These are phyloP conservation scores for Monosporascus ibericus DNA, from an alignment of 2,329 filamentous ascomycete genomes.

Conservation along the genomic window DNA sequence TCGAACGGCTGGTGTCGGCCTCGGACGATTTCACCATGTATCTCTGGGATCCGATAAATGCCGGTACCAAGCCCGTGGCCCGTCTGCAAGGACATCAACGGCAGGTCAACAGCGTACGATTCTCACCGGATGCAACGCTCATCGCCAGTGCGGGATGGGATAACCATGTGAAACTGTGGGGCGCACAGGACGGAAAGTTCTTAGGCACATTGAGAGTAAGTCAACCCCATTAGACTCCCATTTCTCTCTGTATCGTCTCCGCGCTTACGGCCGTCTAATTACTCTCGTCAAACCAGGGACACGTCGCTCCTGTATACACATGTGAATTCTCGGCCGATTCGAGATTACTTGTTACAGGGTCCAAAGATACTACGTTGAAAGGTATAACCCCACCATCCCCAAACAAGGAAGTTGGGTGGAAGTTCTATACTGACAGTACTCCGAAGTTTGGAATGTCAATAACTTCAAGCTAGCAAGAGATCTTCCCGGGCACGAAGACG, in stretches of 20 bases:
- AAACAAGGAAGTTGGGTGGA: slow-evolving; percentile 1
- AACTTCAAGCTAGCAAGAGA: slow-evolving; percentile 75
- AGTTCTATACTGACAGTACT: not conserved
- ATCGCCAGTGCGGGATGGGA: slow-evolving; percentile 90
- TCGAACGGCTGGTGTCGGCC: slow-evolving; percentile 82
- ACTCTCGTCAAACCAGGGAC: not conserved
- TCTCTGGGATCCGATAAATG: slow-evolving; percentile 76
- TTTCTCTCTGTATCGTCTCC: not conserved
- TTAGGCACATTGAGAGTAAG: slow-evolving; percentile 70
- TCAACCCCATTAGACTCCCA: slow-evolving; percentile 40
- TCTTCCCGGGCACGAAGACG: slow-evolving; percentile 83
- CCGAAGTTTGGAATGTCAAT: slow-evolving; percentile 74
- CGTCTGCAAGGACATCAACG: slow-evolving; percentile 92
- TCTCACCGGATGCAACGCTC: slow-evolving; percentile 81
- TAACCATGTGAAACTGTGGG: slow-evolving; percentile 93
- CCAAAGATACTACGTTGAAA: slow-evolving; percentile 85
- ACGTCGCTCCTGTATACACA: slow-evolving; percentile 77
- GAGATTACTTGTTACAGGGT: slow-evolving; percentile 69
- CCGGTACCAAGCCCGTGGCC: slow-evolving; percentile 77
- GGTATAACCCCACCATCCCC: not conserved
- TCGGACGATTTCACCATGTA: slow-evolving; percentile 97
- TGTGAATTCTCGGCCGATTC: slow-evolving; percentile 90
- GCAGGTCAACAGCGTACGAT: slow-evolving; percentile 91
- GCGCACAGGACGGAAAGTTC: slow-evolving; percentile 67
- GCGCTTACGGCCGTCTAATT: slow-evolving; percentile 3